Conservation (phyloP, 1,284 basidiomycete species). For the Mycosarcoma mackinlayi region DNA sequence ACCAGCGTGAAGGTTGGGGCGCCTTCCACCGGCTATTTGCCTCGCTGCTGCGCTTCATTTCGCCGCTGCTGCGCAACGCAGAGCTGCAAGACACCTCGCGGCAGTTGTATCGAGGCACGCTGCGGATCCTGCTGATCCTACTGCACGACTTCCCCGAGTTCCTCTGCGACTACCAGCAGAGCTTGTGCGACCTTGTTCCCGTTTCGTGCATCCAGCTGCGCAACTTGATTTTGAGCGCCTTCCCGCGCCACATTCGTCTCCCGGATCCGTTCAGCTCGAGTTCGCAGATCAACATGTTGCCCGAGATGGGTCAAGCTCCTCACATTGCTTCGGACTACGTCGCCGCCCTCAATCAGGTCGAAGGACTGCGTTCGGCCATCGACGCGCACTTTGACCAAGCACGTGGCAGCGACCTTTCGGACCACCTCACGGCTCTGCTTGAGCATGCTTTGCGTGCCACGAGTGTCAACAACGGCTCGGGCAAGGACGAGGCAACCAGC, state of each 20-base stretch:
- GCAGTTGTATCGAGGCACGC: slow-evolving; percentile 90
- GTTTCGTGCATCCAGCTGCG: slow-evolving; percentile 92
- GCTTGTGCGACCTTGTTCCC: slow-evolving; percentile 91
- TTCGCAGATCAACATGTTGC: slow-evolving; percentile 74
- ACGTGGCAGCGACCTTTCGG: slow-evolving; percentile 23
- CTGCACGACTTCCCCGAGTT: slow-evolving; percentile 99
- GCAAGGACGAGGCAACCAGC: slow-evolving; percentile 24
- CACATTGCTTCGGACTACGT: slow-evolving; percentile 90
- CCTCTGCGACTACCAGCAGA: slow-evolving; percentile 95
- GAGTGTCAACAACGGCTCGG: slow-evolving; percentile 3
- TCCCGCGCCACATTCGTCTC: slow-evolving; percentile 82
- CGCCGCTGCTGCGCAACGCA: slow-evolving; percentile 85
- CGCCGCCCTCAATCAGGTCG: slow-evolving; percentile 77
- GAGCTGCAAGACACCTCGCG: slow-evolving; percentile 85
- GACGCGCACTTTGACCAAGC: slow-evolving; percentile 40
- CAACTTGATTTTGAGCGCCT: slow-evolving; percentile 95
- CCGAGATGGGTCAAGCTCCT: slow-evolving; percentile 90
- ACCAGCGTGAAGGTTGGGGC: slow-evolving; percentile 90
- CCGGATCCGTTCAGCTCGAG: slow-evolving; percentile 80
- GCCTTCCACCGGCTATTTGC: slow-evolving; percentile 94
- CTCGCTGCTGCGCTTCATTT: slow-evolving; percentile 91
- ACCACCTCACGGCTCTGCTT: slow-evolving; percentile 23
- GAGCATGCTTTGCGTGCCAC: slow-evolving; percentile 16
- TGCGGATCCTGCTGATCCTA: slow-evolving; percentile 90
- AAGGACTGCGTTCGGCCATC: slow-evolving; percentile 59